These are phyloP conservation scores for Fusarium chaquense DNA, from an alignment of 2,329 filamentous ascomycete species.

Conservation along the genomic window DNA sequence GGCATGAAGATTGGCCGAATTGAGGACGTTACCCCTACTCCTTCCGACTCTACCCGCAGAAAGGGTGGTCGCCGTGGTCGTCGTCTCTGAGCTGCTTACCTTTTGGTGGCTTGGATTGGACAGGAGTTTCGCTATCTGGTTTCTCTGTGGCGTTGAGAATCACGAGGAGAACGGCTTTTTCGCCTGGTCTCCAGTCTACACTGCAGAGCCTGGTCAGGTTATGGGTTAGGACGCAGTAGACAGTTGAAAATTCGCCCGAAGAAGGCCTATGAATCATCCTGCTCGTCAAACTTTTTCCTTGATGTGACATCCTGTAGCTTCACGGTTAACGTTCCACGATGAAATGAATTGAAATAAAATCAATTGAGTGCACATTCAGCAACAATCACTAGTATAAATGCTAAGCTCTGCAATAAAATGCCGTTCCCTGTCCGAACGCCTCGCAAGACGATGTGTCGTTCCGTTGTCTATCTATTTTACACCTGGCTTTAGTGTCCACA, in stretches of 20 bases:
- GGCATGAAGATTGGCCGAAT: constrained; percentile 99
- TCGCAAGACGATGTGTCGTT: constrained; percentile 16
- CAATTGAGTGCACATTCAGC: constrained; percentile 1
- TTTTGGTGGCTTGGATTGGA: constrained; percentile 50
- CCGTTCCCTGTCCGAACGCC: constrained; percentile 28
- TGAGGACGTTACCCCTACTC: constrained; percentile 99
- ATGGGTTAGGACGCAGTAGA: constrained; percentile 53
- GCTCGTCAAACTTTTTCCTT: constrained; percentile 47
- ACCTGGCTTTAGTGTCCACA: constrained; percentile 63
- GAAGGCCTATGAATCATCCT: constrained; percentile 58
- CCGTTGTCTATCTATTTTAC: constrained; percentile 7
- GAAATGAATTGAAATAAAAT: constrained; percentile 7
- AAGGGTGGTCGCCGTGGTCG: constrained; percentile 99
- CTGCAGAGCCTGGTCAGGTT: constrained; percentile 57
- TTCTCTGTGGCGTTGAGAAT: constrained; percentile 74
- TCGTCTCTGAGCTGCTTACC: constrained; percentile 81
- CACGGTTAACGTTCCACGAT: constrained; percentile 29
- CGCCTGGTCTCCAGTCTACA: constrained; percentile 73
- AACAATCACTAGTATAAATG: constrained; percentile 14
- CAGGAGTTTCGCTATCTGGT: constrained; percentile 61
- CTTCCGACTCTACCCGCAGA: constrained; percentile 98
- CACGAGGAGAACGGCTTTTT: constrained; percentile 77
- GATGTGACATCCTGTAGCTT: constrained; percentile 34
- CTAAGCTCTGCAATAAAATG: constrained; percentile 5
- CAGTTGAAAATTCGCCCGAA: constrained; percentile 59